These are phyloP conservation scores for Fusarium compactum DNA, from an alignment of 2,329 filamentous ascomycete species.

Conservation along the genomic window DNA sequence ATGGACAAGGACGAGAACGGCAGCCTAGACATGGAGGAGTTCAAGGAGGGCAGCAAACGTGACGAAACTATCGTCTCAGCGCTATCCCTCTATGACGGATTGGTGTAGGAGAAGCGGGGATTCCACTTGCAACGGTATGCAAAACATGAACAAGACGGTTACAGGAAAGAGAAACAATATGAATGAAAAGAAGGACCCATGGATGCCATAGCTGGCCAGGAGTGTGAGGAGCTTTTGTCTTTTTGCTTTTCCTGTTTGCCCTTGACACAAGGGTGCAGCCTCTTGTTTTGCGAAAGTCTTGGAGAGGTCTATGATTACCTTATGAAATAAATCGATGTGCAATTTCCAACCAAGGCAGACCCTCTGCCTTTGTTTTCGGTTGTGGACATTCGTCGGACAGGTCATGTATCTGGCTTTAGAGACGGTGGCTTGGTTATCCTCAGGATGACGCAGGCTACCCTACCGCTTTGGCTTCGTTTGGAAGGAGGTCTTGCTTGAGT, in stretches of 20 bases:
- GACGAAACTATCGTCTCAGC: conserved; percentile 99
- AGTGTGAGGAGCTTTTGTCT: conserved; percentile 47
- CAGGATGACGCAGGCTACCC: neutral
- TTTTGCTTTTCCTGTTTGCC: conserved; percentile 44
- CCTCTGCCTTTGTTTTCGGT: neutral
- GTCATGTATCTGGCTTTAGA: neutral
- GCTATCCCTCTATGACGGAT: conserved; percentile 92
- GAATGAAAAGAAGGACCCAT: conserved; percentile 39
- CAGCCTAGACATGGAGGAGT: conserved; percentile 95
- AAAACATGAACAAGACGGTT: conserved; percentile 4
- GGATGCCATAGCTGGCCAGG: conserved; percentile 39
- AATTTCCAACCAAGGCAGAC: neutral
- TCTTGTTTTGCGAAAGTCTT: conserved; percentile 38
- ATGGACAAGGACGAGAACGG: conserved; percentile 99
- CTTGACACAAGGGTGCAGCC: conserved; percentile 24
- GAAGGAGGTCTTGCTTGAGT: neutral
- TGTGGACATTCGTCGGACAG: neutral
- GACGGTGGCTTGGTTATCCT: neutral
- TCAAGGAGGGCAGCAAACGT: conserved; percentile 98
- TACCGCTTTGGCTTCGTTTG: neutral
- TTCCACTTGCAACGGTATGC: conserved; percentile 1
- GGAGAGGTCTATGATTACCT: conserved; percentile 40
- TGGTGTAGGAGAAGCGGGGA: conserved; percentile 70
- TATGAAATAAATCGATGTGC: conserved; percentile 42
- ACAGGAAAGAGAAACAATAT: conserved; percentile 30